Percentiles rank a stretch among this genome's conserved stretches.
These are phyloP conservation scores for Zarea fungicola DNA, from an alignment of 2,329 filamentous ascomycete species.

Conservation along the genomic window DNA sequence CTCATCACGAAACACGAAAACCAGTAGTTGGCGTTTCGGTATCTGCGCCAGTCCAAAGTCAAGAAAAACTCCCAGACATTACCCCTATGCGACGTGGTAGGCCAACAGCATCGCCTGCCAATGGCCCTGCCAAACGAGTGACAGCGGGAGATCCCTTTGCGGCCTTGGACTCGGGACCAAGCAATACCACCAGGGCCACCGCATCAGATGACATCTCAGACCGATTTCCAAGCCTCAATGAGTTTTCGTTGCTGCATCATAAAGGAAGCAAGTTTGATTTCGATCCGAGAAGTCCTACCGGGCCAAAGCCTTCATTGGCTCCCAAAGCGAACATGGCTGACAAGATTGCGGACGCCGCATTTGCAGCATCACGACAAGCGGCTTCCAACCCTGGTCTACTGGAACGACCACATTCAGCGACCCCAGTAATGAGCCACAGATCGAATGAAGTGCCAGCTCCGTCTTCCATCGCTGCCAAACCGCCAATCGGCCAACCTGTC, in stretches of 20 bases:
- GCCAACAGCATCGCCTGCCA: constrained; percentile 32
- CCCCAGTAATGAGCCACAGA: constrained; percentile 21
- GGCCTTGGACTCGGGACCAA: constrained; percentile 64
- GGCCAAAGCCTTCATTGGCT: constrained; percentile 42
- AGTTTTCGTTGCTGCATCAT: constrained; percentile 87
- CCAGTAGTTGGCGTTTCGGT: constrained; percentile 76
- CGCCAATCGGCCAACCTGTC: constrained; percentile 31
- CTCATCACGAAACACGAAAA: constrained; percentile 41
- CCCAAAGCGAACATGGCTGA: constrained; percentile 65
- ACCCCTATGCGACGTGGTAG: constrained; percentile 91
- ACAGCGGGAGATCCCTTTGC: constrained; percentile 81
- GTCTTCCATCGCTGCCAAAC: constrained; percentile 23
- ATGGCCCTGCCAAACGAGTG: constrained; percentile 62
- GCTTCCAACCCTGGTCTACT: neutral
- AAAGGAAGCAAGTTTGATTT: constrained; percentile 82
- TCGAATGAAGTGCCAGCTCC: constrained; percentile 10
- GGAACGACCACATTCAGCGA: constrained; percentile 26
- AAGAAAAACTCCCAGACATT: constrained; percentile 77
- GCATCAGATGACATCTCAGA: constrained; percentile 74
- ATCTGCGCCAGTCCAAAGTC: constrained; percentile 65
- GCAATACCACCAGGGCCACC: constrained; percentile 36
- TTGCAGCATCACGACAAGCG: constrained; percentile 38
- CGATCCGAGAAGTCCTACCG: constrained; percentile 48
- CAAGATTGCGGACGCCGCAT: constrained; percentile 79
- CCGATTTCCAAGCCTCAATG: constrained; percentile 84